A percentile compares a stretch with the other conserved stretches of the same genome.
phyloP scores from a whole-genome alignment of 768 basidiomycete genomes.

The Coprinellus aureogranulatus region DNA sequence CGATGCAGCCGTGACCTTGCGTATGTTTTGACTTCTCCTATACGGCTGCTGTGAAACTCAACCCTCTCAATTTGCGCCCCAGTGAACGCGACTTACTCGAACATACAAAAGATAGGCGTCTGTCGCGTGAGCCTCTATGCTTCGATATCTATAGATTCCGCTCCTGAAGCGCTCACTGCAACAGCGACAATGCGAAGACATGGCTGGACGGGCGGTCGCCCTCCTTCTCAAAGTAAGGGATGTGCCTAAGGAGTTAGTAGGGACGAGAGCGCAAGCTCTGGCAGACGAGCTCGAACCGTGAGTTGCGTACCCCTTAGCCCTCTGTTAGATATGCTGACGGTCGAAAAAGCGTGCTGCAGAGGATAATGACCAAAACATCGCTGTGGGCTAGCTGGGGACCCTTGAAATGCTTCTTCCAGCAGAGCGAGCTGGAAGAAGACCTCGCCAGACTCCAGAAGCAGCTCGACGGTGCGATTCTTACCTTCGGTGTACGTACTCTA shows the following conservation, averaged over 20 bases:
- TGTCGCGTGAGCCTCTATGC: constrained; percentile 28
- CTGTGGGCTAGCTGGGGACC: constrained; percentile 37
- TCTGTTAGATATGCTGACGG: not conserved
- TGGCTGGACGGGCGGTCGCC: constrained; percentile 29
- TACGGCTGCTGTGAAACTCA: constrained; percentile 1
- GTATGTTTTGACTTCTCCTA: constrained; percentile 15
- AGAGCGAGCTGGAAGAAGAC: constrained; percentile 39
- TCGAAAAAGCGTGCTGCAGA: constrained; percentile 23
- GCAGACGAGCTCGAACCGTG: constrained; percentile 37
- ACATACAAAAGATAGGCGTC: constrained; percentile 37
- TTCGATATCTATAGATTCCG: not conserved
- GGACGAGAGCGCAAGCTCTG: constrained; percentile 24
- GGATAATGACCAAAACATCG: constrained; percentile 29
- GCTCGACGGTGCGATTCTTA: constrained; percentile 34
- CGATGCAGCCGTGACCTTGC: constrained; percentile 20
- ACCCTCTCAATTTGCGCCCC: constrained; percentile 1
- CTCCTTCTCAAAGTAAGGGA: constrained; percentile 35
- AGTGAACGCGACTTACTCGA: constrained; percentile 29
- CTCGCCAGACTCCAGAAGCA: constrained; percentile 36
- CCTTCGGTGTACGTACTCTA: constrained; percentile 31
- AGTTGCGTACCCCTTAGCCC: constrained; percentile 8
- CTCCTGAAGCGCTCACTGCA: not conserved
- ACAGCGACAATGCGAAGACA: constrained; percentile 38
- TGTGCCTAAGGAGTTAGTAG: constrained; percentile 29
- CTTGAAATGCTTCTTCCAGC: constrained; percentile 35